Conservation (phyloP, 352 stramenopile species). For the Phytophthora crassamura region DNA sequence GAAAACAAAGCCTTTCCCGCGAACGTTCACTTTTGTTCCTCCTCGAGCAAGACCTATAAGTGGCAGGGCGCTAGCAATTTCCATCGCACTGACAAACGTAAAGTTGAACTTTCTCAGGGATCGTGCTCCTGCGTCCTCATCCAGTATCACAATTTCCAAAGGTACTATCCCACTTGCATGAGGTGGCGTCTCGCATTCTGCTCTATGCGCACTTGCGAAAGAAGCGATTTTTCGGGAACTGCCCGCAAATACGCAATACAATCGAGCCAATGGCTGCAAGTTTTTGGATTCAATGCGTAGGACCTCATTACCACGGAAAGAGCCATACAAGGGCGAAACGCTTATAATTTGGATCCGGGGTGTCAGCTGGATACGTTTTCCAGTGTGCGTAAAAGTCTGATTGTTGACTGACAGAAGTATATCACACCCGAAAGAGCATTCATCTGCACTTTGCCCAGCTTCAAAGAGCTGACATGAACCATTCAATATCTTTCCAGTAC, state of each 20-base stretch:
- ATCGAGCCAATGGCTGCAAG: conserved; percentile 13
- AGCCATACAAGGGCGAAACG: conserved; percentile 33
- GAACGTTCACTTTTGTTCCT: conserved; percentile 34
- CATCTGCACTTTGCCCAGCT: neutral
- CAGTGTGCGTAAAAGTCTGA: conserved; percentile 37
- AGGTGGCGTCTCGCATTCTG: conserved; percentile 39
- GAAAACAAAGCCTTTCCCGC: conserved; percentile 46
- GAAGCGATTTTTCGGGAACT: neutral
- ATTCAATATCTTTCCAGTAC: conserved; percentile 17
- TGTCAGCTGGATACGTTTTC: conserved; percentile 29
- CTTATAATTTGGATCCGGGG: conserved; percentile 16
- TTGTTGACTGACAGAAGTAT: conserved; percentile 55
- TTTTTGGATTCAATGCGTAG: conserved; percentile 35
- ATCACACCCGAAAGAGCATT: conserved; percentile 35
- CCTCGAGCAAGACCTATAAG: conserved; percentile 35
- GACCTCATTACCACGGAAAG: conserved; percentile 36
- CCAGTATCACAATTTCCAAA: conserved; percentile 27
- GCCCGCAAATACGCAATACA: conserved; percentile 46
- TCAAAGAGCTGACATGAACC: conserved; percentile 31
- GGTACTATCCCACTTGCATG: conserved; percentile 30
- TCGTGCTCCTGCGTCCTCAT: neutral
- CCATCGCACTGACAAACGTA: conserved; percentile 43
- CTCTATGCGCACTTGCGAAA: conserved; percentile 7
- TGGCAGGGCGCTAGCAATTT: conserved; percentile 31
- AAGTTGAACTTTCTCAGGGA: conserved; percentile 40